A percentile compares a stretch with the other conserved stretches of the same genome.
phyloP scores from a whole-genome alignment of 2,329 filamentous ascomycete genomes.

The Aspergillus pseudoglaucus region DNA sequence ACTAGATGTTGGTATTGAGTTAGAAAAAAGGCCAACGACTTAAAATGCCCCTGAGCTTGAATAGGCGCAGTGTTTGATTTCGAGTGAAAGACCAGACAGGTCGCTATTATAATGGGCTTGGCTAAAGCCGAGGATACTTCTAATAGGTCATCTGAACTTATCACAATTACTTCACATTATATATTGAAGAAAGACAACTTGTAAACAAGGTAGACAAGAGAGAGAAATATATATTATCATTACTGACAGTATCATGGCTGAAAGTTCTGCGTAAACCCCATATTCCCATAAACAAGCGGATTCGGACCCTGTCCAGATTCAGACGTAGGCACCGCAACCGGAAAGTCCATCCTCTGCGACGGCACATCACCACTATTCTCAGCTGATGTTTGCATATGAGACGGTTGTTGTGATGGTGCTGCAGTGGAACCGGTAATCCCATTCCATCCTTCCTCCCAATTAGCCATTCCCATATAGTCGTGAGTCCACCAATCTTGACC shows the following conservation, averaged over 20 bases:
- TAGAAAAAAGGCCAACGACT: no score
- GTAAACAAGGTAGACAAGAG: no score
- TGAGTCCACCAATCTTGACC: constrained; percentile 60
- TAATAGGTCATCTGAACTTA: no score
- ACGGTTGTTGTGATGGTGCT: neutral
- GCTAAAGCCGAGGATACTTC: no score
- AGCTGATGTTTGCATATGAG: constrained; percentile 5
- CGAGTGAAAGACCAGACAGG: no score
- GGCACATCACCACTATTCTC: constrained; percentile 4
- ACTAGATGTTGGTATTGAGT: no score
- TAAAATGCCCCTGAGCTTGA: no score
- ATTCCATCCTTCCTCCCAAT: constrained; percentile 44
- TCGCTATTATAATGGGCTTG: no score
- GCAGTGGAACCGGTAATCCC: constrained; percentile 11
- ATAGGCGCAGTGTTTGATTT: no score
- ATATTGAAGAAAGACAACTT: no score
- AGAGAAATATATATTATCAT: no score
- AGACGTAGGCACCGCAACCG: constrained; percentile 3
- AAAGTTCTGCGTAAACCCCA: constrained; percentile 9
- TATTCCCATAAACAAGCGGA: constrained; percentile 5
- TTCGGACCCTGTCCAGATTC: constrained; percentile 4
- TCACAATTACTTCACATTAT: no score
- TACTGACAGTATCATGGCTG: constrained; percentile 1
- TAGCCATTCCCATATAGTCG: constrained; percentile 58
- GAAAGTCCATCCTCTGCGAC: constrained; percentile 4